Evolutionary conservation across 75 land plant species (phyloP), one percentile per base, ranked within the genome.

Genomic region (Pinus taeda): DNA sequence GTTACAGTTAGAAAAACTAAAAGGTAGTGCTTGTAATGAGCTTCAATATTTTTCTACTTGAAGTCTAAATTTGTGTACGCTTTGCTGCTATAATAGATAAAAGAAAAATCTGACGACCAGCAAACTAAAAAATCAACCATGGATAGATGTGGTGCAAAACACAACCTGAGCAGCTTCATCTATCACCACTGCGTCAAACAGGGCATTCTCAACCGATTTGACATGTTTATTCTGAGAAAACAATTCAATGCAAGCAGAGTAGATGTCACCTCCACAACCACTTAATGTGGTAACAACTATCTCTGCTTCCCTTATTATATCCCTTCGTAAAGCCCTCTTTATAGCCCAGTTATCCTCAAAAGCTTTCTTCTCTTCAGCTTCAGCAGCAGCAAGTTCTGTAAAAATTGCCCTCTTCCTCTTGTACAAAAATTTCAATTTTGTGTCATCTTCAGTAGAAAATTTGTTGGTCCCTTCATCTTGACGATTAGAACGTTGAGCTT

Each of bases 81-180:
- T 3, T 42, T 42, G 72, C 24, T 39, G 11, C 3, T 3, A 39
- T 21, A 78, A 78, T 22, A 15, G 20, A 1, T 39, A 17, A 22
- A 6, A 4, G 22, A 6, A 75, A 75, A 42, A 17, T 36, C 69
- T 36, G 7, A 65, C 2, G 42, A 65, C 18, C 9, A 42, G 42
- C 13, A 69, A 69, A 69, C 67, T 64, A 64, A 30, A 30, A 29
- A 29, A 24, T 8, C 14, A 12, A 71, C 3, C 33, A 33, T 29
- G 15, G 15, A 76, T 3, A 74, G 30, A 73, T 21, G 33, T 8
- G 29, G 15, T 6, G 18, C 55, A 42, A 36, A 75, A 71, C 77
- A 15, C n/a, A 8, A 76, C 99, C 82, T 97, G 99, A 60, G 92
- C 95, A 73, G 99, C 99, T 87, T 97, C 99, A 88, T 97, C 99